Evolutionary conservation across 225 moss, liverwort and hornwort species (phyloP), one percentile per base, ranked within the genome.

Genomic region (Ulota crispa): DNA sequence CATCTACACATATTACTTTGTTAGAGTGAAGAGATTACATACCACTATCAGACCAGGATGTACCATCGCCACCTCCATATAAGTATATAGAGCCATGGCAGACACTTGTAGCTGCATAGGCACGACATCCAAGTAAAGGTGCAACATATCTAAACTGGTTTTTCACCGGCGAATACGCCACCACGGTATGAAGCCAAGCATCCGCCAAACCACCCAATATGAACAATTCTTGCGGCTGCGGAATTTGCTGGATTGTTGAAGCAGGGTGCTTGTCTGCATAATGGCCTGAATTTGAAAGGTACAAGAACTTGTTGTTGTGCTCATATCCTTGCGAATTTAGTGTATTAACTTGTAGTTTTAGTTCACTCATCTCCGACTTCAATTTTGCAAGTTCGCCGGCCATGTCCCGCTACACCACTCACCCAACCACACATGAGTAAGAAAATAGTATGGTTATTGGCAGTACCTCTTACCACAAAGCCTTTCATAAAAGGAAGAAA

Each of bases 31-130:
- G 81, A 76, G 54, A 53, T 24, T 37, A 70, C 60, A 65, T 70
- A 96, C 96, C 96, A 72, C 87, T 91, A 79, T 97, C 88, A 85
- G 92, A 88, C 96, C 96, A 97, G 54, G 90, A 88, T 77, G 88
- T 76, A 68, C 96, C 96, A 89, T 97, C 93, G 61, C 96, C 96
- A 67, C 96, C 96, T 86, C 96, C 96, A 92, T 92, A 97, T 52
- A 97, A 68, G 76, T 92, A 97, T 41, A 97, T 89, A 64, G 72
- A 80, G 70, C 86, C 92, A 78, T 93, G 88, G 79, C 95, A 78
- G 32, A 92, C 88, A 90, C 93, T 93, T 31, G 95, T 88, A 75
- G 90, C 95, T 74, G 95, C 95, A 84, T 95, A 97, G 56, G 93
- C 92, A 13, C 95, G 96, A 70, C 91, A 92, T 79, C 91, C 89